These are phyloP conservation scores for Lipomyces yarrowii DNA, from an alignment of 1,139 yeast genomes.

Conservation along the genomic window DNA sequence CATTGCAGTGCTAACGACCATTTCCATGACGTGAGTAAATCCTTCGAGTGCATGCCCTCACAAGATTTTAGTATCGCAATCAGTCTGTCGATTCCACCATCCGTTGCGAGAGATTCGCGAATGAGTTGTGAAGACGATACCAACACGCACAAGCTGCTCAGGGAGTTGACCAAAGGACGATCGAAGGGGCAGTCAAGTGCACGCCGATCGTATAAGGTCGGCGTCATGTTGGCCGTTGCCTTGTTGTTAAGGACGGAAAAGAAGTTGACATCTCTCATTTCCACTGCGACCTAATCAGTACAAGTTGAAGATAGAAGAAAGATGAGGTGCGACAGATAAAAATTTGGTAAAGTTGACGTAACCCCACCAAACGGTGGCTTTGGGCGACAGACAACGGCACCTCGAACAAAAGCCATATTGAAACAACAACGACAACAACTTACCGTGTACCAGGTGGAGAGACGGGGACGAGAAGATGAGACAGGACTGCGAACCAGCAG, in stretches of 20 bases:
- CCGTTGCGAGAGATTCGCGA: constrained; percentile 81
- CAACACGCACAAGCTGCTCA: constrained; percentile 84
- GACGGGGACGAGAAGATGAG: not conserved
- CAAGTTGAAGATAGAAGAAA: not conserved
- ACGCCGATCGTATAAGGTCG: constrained; percentile 85
- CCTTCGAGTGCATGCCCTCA: constrained; percentile 43
- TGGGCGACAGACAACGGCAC: not conserved
- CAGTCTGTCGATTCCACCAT: constrained; percentile 90
- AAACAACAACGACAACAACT: not conserved
- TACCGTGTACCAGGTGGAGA: not conserved
- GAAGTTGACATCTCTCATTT: constrained; percentile 90
- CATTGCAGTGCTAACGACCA: constrained; percentile 97
- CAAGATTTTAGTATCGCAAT: constrained; percentile 86
- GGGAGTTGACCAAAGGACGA: constrained; percentile 85
- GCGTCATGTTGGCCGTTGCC: constrained; percentile 88
- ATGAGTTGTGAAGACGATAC: constrained; percentile 87
- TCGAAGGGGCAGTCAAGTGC: constrained; percentile 91
- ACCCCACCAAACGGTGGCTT: not conserved
- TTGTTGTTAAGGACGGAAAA: constrained; percentile 75
- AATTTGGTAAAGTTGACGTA: not conserved
- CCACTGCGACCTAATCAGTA: constrained; percentile 13
- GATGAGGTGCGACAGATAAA: not conserved
- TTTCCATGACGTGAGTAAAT: constrained; percentile 82
- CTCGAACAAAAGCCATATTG: not conserved
- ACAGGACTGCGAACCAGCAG: not conserved